Evolutionary conservation across 345 rosid species (phyloP).

Genomic region (Eucalyptus tenuipes): DNA sequence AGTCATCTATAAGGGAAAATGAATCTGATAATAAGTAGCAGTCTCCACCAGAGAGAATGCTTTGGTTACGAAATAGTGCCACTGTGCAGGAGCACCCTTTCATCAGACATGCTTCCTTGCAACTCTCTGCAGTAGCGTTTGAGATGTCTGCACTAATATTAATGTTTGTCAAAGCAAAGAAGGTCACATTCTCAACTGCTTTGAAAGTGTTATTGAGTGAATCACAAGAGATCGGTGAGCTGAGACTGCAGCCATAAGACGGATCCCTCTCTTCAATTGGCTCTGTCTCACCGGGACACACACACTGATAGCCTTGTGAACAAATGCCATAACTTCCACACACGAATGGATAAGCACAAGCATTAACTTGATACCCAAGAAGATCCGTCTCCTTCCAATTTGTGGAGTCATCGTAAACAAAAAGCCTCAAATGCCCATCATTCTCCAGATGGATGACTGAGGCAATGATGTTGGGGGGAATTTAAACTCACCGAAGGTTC

Average conservation of each 20-base stretch:
- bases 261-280: neutral
- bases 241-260: neutral
- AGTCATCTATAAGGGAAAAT: too few species aligned
- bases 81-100: neutral
- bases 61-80: neutral
- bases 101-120: neutral
- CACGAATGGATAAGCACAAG: neutral
- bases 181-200: fast-evolving
- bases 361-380: neutral
- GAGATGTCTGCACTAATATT: neutral
- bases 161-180: neutral
- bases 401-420: neutral
- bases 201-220: neutral
- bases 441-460: fast-evolving
- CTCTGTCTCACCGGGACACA: neutral
- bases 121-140: neutral
- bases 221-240: neutral
- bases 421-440: neutral
- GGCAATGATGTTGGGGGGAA: neutral
- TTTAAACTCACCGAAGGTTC: neutral
- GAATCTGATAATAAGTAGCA: neutral
- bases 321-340: neutral
- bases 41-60: neutral
- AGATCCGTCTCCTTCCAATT: neutral
- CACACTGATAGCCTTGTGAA: fast-evolving